Evolutionary conservation across 1,284 basidiomycete species (phyloP), one percentile per base, ranked within the genome.

Genomic region (Marasmius oreades): DNA sequence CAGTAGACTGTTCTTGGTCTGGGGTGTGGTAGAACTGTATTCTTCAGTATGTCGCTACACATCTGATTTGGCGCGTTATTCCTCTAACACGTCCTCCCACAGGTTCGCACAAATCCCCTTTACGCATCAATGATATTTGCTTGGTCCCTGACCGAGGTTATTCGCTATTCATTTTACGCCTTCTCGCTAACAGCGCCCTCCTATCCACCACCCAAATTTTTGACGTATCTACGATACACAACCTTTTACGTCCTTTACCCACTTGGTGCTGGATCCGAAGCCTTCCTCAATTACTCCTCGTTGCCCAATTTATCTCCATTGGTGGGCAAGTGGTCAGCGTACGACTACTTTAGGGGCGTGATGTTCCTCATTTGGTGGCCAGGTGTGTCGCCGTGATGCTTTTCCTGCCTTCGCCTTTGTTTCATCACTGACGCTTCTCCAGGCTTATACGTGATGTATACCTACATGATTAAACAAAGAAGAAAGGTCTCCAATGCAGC

Each of bases 201-300:
- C 23, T 56, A 58, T 55, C 77, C 79, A 60, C 77, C 82, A 6
- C 67, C 67, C 51, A 24, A 68, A 28, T 78, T 90, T 51, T 72
- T 85, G 24, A 50, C 47, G 16, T 88, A 79, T 74, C 70, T 88
- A 44, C 86, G 95, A 54, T 99, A 98, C 80, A 92, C 94, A 26
- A 84, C 92, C 5, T 99, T 98, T 76, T 95, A 91, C 71, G 64
- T 95, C 48, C 84, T 98, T 26, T 99, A 99, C 75, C 94, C 93
- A 2, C 73, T 95, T 46, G 96, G 96, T 51, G 96, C 96, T 1
- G 81, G 81, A 6, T 94, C 92, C 43, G 96, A 99, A 73, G 94
- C 94, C 0, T 84, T 90, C 68, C 80, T 96, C 58, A 90, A 88
- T 66, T 87, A 86, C 67, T 80, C 86, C 1, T 92, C 92, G 8